These are phyloP conservation scores for Cyberlindnera petersonii DNA, from an alignment of 805 yeast species.

Conservation along the genomic window DNA sequence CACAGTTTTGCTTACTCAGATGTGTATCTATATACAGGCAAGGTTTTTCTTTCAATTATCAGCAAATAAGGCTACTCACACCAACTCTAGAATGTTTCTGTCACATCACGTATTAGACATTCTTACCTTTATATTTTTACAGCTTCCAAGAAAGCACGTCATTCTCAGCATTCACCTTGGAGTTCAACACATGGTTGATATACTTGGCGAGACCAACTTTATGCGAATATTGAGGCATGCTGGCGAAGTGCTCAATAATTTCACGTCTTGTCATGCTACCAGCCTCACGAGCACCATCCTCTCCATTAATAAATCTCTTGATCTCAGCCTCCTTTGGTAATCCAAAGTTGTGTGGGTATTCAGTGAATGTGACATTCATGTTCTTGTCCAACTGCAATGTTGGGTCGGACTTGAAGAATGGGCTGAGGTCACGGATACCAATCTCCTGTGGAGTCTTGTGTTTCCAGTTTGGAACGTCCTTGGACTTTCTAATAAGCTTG, in stretches of 20 bases:
- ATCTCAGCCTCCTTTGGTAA: constrained; percentile 72
- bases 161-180: constrained; percentile 14
- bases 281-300: constrained; percentile 39
- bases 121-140: constrained; percentile 3
- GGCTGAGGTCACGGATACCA: constrained; percentile 29
- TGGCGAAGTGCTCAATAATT: constrained; percentile 58
- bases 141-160: constrained; percentile 22
- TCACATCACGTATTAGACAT: constrained; percentile 13
- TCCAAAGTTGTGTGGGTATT: constrained; percentile 59
- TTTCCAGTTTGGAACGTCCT: constrained; percentile 46
- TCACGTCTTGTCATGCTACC: constrained; percentile 52
- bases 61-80: too few species aligned
- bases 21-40: too few species aligned
- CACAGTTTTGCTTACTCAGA: too few species aligned
- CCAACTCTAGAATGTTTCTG: too few species aligned
- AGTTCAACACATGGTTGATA: constrained; percentile 51
- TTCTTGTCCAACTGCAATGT: constrained; percentile 29
- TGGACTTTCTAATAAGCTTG: constrained; percentile 58
- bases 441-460: constrained; percentile 41
- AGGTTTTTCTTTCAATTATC: too few species aligned
- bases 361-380: constrained; percentile 36
- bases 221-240: constrained; percentile 36
- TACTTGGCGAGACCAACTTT: constrained; percentile 61
- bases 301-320: constrained; percentile 63
- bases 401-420: constrained; percentile 30